These are phyloP conservation scores for Leccinum griseonigrum DNA, from an alignment of 1,284 basidiomycete species.

Conservation along the genomic window DNA sequence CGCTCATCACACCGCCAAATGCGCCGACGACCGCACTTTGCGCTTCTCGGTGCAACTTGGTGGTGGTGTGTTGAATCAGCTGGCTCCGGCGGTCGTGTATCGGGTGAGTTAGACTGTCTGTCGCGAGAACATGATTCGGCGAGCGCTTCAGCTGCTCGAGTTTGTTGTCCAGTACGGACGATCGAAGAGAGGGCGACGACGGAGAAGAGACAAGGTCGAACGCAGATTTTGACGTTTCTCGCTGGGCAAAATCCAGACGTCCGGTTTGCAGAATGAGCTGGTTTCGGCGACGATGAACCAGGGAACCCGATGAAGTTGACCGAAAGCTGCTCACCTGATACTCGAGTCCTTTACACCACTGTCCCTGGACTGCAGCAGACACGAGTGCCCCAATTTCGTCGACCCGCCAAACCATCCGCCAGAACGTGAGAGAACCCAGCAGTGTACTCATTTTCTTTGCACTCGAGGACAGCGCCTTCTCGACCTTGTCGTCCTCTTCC, in stretches of 20 bases:
- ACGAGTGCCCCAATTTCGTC: constrained; percentile 71
- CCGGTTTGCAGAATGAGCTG: constrained; percentile 75
- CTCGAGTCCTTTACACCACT: constrained; percentile 69
- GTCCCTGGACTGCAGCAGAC: constrained; percentile 46
- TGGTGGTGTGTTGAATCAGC: constrained; percentile 57
- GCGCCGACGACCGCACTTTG: constrained; percentile 61
- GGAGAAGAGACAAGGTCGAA: constrained; percentile 39
- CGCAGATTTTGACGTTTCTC: constrained; percentile 43
- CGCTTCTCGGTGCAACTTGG: constrained; percentile 62
- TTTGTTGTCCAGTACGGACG: constrained; percentile 66
- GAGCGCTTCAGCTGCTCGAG: constrained; percentile 55
- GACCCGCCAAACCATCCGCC: constrained; percentile 62
- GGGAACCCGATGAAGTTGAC: neutral
- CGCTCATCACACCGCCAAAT: constrained; percentile 42
- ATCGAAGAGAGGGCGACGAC: constrained; percentile 45
- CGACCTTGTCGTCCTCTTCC: constrained; percentile 41
- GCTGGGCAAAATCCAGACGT: constrained; percentile 56
- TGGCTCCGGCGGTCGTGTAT: constrained; percentile 57
- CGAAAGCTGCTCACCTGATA: constrained; percentile 46
- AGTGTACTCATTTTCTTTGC: constrained; percentile 49
- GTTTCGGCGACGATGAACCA: neutral
- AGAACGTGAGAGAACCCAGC: constrained; percentile 62
- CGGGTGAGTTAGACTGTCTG: constrained; percentile 53
- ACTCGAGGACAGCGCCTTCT: constrained; percentile 47
- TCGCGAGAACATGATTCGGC: constrained; percentile 49